Evolutionary conservation across 108 stramenopile species (phyloP).

Genomic region (Skeletonema menzelii): DNA sequence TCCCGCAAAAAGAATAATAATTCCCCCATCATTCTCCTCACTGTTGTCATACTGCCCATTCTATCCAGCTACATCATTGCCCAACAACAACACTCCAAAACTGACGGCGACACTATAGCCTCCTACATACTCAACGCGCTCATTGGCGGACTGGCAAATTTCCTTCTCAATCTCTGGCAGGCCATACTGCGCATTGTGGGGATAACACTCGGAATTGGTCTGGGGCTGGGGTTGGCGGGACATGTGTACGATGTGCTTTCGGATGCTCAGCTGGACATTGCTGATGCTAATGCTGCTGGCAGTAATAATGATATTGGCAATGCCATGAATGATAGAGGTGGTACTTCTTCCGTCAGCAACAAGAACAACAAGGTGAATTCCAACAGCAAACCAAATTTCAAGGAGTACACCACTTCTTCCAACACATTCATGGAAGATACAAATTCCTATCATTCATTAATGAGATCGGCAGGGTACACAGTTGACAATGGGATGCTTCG

Average conservation of each 20-base stretch:
- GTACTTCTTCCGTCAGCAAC: too few species aligned
- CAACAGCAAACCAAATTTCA: slow-evolving; percentile 11
- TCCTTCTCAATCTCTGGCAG: slow-evolving; percentile 15
- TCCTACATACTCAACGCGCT: too few species aligned
- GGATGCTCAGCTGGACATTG: slow-evolving; percentile 10
- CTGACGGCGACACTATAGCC: too few species aligned
- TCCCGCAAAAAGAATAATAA: neutral
- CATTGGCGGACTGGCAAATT: neutral
- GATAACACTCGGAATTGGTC: slow-evolving; percentile 59
- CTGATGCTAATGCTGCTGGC: neutral
- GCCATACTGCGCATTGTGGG: slow-evolving; percentile 45
- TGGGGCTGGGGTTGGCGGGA: slow-evolving; percentile 73
- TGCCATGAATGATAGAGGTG: too few species aligned
- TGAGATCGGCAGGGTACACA: slow-evolving; percentile 36
- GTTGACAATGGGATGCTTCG: slow-evolving; percentile 26
- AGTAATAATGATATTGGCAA: neutral
- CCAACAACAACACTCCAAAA: neutral
- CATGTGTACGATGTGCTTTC: slow-evolving; percentile 71
- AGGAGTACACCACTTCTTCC: neutral
- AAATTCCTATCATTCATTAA: slow-evolving; percentile 39
- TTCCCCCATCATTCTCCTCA: neutral
- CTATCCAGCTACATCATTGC: neutral
- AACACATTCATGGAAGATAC: slow-evolving; percentile 17
- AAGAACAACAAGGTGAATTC: neutral
- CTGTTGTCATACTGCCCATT: neutral